Base-by-base conservation (phyloP, 2,329 filamentous ascomycete genomes). In the Seiridium unicorne region DNA sequence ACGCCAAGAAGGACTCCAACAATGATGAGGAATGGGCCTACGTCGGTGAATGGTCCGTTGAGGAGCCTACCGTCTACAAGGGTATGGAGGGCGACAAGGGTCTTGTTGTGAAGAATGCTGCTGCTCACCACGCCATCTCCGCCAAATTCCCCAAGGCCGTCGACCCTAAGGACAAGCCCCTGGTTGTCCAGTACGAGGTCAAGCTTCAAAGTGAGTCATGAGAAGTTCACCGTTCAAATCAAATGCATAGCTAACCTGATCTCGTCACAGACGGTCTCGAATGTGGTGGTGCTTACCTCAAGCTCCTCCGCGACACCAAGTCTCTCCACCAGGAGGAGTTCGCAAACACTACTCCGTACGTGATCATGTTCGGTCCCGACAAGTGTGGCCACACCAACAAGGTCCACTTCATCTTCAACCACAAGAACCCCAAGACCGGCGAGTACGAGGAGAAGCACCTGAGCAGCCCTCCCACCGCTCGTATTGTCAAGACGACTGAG, bases 391-490 rank as follows among this genome's bases (percentile, higher is more conserved):
- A 92, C 76, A 98, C 92, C 79, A 99, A 99, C 89, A 98, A 98
- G 90, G 91, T 96, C 57, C 85, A 88, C 79, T 97, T 99, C 83
- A 99, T 99, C 79, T 96, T 99, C 88, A 95, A 96, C 81, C 95
- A 99, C 90, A 99, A 98, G 91, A 99, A 98, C 88, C 95, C 95
- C 75, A 97, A 97, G 91, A 97, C 93, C 51, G 94, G 94, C 82
- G 92, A 97, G 80, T 99, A 99, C 73, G 94, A 99, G 86, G 95
- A 99, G 91, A 99, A 99, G 89, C 95, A 99, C 81, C 86, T 99
- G 65, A 88, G 86, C 75, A 85, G 85, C 70, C 89, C 94, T 66
- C 93, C 95, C 63, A 84, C 89, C 61, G 93, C 93, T 74, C 90
- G 89, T 76, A 95, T 96, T 72, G 84, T 88, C 82, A 98, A 97